Evolutionary conservation across 1,284 basidiomycete species (phyloP), one percentile per base, ranked within the genome.

Genomic region (Wolfiporia cocos): DNA sequence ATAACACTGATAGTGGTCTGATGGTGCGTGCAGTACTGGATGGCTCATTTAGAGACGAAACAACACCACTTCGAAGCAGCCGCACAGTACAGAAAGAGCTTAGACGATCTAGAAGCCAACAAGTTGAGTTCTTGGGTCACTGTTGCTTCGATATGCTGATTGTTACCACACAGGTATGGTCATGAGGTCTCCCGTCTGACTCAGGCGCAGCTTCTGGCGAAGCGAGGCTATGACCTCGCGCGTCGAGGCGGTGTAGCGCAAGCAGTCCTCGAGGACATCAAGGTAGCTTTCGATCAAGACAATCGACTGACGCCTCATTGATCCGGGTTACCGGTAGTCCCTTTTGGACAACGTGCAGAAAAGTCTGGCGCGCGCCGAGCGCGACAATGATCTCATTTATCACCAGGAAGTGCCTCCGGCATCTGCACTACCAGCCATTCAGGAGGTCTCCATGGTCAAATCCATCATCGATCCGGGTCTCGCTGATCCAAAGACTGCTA

Each of bases 351-450:
- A 71, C 17, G 69, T 96, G 15, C 77, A 87, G 54, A 82, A 74
- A 34, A 80, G 80, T 28, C 61, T 92, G 17, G 64, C 70, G 2
- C 76, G 90, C 12, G 91, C 94, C 0, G 79, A 86, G 47, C 78
- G 90, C 21, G 96, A 99, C 62, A 99, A 99, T 57, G 90, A 97
- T 61, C 69, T 98, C 4, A 96, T 99, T 39, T 99, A 99, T 65
- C 89, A 97, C 51, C 77, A 92, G 44, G 82, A 90, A 34, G 75
- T 96, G 0, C 93, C 92, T 0, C 68, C 90, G 0, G 57, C 77
- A 1, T 78, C 86, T 2, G 73, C 83, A 21, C 73, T 97, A 3
- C 65, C 84, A 0, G 60, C 74, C 0, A 82, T 98, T 35, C 65
- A 70, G 30, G 79, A 81, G 18, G 79, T 81, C 2, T 65, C 75